These are phyloP conservation scores for Psophocarpus tetragonolobus DNA, from an alignment of 306 rosid species.

Conservation along the genomic window DNA sequence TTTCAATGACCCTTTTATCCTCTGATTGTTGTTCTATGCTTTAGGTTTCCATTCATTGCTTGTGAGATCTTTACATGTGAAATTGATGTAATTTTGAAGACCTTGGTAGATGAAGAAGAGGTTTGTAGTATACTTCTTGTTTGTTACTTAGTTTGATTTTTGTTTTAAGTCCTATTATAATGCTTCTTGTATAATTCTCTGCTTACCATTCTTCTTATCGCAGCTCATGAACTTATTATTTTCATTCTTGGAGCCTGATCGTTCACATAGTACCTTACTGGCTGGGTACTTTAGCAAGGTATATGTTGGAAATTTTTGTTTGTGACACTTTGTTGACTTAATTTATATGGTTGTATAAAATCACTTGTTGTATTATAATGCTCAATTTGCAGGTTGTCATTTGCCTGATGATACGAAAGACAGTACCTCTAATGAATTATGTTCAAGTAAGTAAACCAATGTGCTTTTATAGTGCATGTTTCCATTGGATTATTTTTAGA, in stretches of 20 bases:
- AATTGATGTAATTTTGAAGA: constrained; percentile 97
- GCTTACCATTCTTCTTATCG: constrained; percentile 31
- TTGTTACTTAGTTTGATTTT: not conserved
- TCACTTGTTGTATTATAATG: constrained; percentile 13
- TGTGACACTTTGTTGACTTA: not conserved
- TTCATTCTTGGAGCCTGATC: constrained; percentile 86
- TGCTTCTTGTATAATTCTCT: constrained; percentile 18
- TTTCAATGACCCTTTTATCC: constrained; percentile 5
- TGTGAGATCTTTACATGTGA: constrained; percentile 97
- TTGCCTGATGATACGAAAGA: constrained; percentile 91
- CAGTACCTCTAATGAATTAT: constrained; percentile 86
- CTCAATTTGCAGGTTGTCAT: constrained; percentile 69
- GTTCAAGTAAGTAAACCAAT: constrained; percentile 75
- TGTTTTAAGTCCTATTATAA: not conserved
- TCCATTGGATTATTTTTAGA: not conserved
- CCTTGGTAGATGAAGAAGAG: constrained; percentile 97
- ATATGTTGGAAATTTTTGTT: constrained; percentile 32
- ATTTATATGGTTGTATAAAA: constrained; percentile 2
- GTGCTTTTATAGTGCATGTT: not conserved
- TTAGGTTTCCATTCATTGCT: constrained; percentile 92
- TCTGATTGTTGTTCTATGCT: constrained; percentile 35
- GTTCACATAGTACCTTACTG: constrained; percentile 69
- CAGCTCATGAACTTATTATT: constrained; percentile 93
- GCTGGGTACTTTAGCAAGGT: constrained; percentile 99
- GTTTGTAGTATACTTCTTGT: constrained; percentile 37